Evolutionary conservation across 148 eudicot genomes (phyloP).

Genomic region (Heliosperma pusillum): DNA sequence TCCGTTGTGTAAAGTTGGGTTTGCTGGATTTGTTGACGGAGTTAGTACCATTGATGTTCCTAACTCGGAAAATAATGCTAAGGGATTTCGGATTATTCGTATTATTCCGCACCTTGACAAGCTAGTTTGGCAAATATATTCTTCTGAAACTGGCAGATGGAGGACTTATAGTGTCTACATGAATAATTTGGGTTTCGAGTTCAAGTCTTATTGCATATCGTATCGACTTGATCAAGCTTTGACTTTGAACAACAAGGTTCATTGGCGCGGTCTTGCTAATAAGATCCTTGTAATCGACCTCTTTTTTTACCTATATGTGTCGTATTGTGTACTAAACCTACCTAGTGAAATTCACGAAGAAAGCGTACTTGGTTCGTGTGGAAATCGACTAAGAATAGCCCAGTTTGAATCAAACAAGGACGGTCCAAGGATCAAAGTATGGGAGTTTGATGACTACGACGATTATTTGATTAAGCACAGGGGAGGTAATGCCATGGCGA

Average conservation of each 20-base stretch:
- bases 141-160: neutral
- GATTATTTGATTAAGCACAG: too few relatives aligned
- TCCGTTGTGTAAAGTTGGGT: too few relatives aligned
- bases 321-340: neutral
- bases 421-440: neutral
- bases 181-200: neutral
- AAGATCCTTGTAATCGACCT: neutral
- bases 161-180: neutral
- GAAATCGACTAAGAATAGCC: too few relatives aligned
- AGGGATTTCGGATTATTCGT: too few relatives aligned
- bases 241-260: neutral
- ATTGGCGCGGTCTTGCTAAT: neutral
- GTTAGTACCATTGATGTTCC: too few relatives aligned
- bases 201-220: neutral
- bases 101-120: too few relatives aligned
- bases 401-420: neutral
- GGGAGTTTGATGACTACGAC: neutral
- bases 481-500: neutral
- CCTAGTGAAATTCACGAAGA: neutral
- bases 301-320: neutral
- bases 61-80: too few relatives aligned
- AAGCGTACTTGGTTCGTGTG: neutral
- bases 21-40: too few relatives aligned
- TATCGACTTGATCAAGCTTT: neutral
- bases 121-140: neutral